Evolutionary conservation across 768 basidiomycete genomes (phyloP), one percentile per base, ranked within the genome.

Genomic region (Suillus variegatus): DNA sequence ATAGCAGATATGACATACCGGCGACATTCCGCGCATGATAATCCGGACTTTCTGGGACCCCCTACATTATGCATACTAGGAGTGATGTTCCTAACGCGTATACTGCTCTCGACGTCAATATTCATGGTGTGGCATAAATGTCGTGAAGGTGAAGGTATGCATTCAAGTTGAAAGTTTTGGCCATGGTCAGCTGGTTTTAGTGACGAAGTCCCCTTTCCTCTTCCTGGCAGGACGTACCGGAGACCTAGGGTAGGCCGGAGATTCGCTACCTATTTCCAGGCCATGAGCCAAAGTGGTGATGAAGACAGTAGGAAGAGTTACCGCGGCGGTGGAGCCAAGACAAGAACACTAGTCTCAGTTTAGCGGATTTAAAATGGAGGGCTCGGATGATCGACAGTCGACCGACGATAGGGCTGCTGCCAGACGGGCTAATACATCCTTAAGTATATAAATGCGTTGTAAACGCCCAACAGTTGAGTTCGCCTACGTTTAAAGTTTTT

Each of bases 21-120:
- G 47, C 84, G 79, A 69, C 85, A 86, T 69, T 86, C 85, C 54
- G 84, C 83, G 67, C 85, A 86, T 20, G 84, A 84, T 32, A 84
- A 71, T 1, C 80, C 82, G 41, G 74, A 69, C 69, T 82, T 84
- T 60, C 80, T 58, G 20, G 35, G 43, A 49, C 49, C 35, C 10
- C 58, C 64, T 20, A 28, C 41, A 51, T 55, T 65, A 32, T 65
- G 52, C 43, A 49, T 55, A 52, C 61, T 62, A 62, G 60, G n/a
- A 36, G 54, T 64, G 51, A 60, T 64, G 47, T 68, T 70, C 43
- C 46, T 58, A 51, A 25, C 22, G 22, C 49, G 49, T 25, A 51
- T 25, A 32, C 66, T 69, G 40, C 57, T 64, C 55, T 63, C 66
- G 22, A 66, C 54, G 47, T 61, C 47, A 57, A 65, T n/a, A 47